Base-by-base conservation (phyloP, 441 rosid genomes). In the Croton setiger region DNA sequence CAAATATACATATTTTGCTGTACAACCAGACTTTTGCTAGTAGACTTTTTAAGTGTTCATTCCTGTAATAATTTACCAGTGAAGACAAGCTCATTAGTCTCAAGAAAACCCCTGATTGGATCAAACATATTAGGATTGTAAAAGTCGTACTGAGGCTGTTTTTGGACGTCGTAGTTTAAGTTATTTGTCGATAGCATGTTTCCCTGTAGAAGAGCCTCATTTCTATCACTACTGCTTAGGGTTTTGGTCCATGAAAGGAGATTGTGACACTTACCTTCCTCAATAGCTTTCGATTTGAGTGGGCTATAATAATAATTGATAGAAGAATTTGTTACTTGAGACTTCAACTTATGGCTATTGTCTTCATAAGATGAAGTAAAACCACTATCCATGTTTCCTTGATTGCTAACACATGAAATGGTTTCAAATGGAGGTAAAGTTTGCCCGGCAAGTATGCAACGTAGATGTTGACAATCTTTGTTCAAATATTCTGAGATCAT, bases 391-490 rank as follows among this genome's bases (percentile, higher is more conserved):
- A 52, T 71, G 3, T 69, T 73, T 1, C 69, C 68, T 67, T 71
- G 80, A 63, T 81, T 69, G 76, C 78, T 78, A 23, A 64, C 57
- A 65, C 76, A 45, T 31, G 88, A 74, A 54, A 56, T 63, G 35
- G 78, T 60, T 36, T 71, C 78, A 0, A 62, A 35, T 57, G 71
- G 39, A 35, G 79, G 74, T 53, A 73, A 64, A 48, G 74, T 67
- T 44, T 76, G 81, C 18, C 80, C 75, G 18, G 78, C 79, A 27
- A 81, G 81, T 11, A 78, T 73, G 55, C 78, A 81, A 6, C 87
- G 84, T 39, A 83, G 63, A 70, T 81, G 63, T 1, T 73, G 73
- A 58, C 68, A 79, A 43, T 78, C 80, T 43, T 69, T 75, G 71
- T 73, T 75, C 17, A 75, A 9, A 62, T 72, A 79, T 27, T 70